Percentiles rank a stretch among this genome's conserved stretches.
phyloP scores from a whole-genome alignment of 2,329 filamentous ascomycete species.

The Penicillium decumbens region DNA sequence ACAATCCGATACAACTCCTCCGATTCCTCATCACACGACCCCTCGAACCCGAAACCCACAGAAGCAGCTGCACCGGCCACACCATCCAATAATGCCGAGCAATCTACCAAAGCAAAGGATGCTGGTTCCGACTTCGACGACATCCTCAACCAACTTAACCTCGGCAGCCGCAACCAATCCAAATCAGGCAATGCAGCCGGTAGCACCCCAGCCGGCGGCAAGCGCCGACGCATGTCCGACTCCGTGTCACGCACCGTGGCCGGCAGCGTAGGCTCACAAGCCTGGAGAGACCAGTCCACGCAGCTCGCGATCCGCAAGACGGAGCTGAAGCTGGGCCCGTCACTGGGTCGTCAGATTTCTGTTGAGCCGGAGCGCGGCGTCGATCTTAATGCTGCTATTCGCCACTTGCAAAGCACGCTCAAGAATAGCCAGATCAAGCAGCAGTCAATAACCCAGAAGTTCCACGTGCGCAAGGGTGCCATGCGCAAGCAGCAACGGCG shows the following conservation, averaged over 20 bases:
- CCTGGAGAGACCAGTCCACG: constrained; percentile 6
- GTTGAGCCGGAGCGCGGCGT: constrained; percentile 34
- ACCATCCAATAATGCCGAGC: constrained; percentile 3
- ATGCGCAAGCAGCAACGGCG: constrained; percentile 38
- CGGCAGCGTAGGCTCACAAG: background rate
- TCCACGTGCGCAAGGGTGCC: constrained; percentile 42
- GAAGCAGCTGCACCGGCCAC: constrained; percentile 3
- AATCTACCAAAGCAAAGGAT: constrained; percentile 6
- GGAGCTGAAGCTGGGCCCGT: constrained; percentile 36
- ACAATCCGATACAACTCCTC: constrained; percentile 25
- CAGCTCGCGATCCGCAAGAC: constrained; percentile 22
- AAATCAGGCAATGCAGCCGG: background rate
- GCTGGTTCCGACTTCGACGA: constrained; percentile 28
- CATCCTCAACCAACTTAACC: constrained; percentile 32
- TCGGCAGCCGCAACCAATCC: constrained; percentile 15
- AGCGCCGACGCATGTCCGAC: constrained; percentile 10
- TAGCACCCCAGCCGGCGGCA: background rate
- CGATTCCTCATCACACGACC: constrained; percentile 7
- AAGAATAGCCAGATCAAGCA: constrained; percentile 32
- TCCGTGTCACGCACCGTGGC: constrained; percentile 21
- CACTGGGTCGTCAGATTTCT: constrained; percentile 33
- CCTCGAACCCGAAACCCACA: constrained; percentile 5
- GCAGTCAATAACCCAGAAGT: constrained; percentile 35
- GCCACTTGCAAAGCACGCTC: constrained; percentile 25
- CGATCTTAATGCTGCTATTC: constrained; percentile 30